phyloP scores from a whole-genome alignment of 2,329 filamentous ascomycete genomes.

The Dothiorella sarmentorum region DNA sequence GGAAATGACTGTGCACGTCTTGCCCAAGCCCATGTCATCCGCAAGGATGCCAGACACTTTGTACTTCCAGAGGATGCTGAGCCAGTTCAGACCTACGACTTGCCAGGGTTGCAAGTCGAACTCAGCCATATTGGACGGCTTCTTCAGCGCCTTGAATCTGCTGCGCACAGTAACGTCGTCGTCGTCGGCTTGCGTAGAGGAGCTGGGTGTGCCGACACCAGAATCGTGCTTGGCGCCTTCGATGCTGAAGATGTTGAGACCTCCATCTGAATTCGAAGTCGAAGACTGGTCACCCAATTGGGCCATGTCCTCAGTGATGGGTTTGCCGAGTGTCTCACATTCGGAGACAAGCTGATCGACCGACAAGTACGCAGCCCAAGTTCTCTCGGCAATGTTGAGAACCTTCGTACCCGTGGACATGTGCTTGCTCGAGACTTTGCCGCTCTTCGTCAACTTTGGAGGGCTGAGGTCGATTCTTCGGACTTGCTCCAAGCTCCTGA shows the following conservation, averaged over 20 bases:
- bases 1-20: slow-evolving; percentile 94
- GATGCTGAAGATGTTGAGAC: slow-evolving; percentile 58
- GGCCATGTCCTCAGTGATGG: slow-evolving; percentile 61
- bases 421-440: slow-evolving; percentile 43
- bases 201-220: slow-evolving; percentile 62
- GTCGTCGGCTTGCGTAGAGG: slow-evolving; percentile 33
- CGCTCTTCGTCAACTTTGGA: slow-evolving; percentile 25
- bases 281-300: slow-evolving; percentile 60
- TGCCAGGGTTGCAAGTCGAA: slow-evolving; percentile 89
- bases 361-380: slow-evolving; percentile 74
- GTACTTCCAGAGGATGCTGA: slow-evolving; percentile 76
- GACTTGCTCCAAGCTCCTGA: slow-evolving; percentile 62
- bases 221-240: slow-evolving; percentile 53
- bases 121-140: slow-evolving; percentile 75
- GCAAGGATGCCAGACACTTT: slow-evolving; percentile 85
- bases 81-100: slow-evolving; percentile 91
- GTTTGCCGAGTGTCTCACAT: slow-evolving; percentile 70
- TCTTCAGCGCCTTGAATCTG: slow-evolving; percentile 52
- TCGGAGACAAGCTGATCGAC: slow-evolving; percentile 77
- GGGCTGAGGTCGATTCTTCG: slow-evolving; percentile 55
- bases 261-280: slow-evolving; percentile 52
- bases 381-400: slow-evolving; percentile 65
- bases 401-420: slow-evolving; percentile 60
- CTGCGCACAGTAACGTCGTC: slow-evolving; percentile 42
- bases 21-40: slow-evolving; percentile 93